These are phyloP conservation scores for Pueraria montana DNA, from an alignment of 306 rosid species.

Conservation along the genomic window DNA sequence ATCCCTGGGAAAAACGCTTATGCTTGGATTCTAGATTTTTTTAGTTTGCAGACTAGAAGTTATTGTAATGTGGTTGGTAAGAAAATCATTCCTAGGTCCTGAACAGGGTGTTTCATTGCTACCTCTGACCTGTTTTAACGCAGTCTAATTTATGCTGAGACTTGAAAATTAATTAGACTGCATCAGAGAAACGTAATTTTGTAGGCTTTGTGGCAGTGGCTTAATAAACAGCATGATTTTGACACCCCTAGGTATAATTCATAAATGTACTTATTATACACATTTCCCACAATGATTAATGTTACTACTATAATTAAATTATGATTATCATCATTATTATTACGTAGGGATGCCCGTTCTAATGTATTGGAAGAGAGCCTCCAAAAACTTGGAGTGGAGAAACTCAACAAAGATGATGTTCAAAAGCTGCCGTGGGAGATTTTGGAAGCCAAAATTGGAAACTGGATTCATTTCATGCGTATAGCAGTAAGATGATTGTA, in stretches of 20 bases:
- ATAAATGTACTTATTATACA: not conserved
- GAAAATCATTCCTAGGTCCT: not conserved
- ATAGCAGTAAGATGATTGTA: slow-evolving; percentile 79
- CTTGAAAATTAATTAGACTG: not conserved
- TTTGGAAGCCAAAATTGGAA: slow-evolving; percentile 98
- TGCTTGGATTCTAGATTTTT: not conserved
- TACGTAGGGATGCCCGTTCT: slow-evolving; percentile 83
- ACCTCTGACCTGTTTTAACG: not conserved
- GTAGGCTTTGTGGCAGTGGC: not conserved
- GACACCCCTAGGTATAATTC: not conserved
- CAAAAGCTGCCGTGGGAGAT: slow-evolving; percentile 98
- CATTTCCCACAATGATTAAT: slow-evolving; percentile 5
- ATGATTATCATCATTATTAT: slow-evolving; percentile 32
- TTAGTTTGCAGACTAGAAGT: not conserved
- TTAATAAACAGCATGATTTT: not conserved
- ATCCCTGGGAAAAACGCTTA: not conserved
- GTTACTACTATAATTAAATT: slow-evolving; percentile 16
- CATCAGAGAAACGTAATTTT: not conserved
- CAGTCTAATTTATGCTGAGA: not conserved
- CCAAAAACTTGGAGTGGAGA: slow-evolving; percentile 91
- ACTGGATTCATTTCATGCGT: slow-evolving; percentile 99
- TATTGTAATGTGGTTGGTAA: not conserved
- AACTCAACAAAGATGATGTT: slow-evolving; percentile 95
- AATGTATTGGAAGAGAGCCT: slow-evolving; percentile 93
- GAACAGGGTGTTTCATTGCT: not conserved